Evolutionary conservation across 192 early-diverging fungal species (phyloP).

Genomic region (Entomortierella chlamydospora): DNA sequence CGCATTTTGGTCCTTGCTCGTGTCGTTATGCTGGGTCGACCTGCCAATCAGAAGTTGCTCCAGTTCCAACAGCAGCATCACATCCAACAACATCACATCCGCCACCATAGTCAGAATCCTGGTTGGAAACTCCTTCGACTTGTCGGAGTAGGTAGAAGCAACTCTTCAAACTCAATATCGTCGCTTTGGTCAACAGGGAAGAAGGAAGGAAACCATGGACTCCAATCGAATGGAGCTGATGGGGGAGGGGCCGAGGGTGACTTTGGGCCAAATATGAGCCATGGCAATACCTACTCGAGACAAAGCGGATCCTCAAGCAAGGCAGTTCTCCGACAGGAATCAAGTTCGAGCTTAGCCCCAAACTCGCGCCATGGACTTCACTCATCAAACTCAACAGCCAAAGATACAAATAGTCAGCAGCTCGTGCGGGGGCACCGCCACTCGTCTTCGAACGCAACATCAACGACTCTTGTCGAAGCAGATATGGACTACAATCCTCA

Average conservation of each 20-base stretch:
- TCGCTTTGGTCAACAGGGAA: constrained; percentile 39
- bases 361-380: constrained; percentile 6
- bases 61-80: constrained; percentile 42
- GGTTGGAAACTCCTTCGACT: constrained; percentile 49
- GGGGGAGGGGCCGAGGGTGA: constrained; percentile 35
- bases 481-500: constrained; percentile 47
- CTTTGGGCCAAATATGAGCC: constrained; percentile 21
- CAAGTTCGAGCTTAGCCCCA: constrained; percentile 24
- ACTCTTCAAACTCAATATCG: constrained; percentile 43
- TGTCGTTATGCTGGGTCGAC: constrained; percentile 50
- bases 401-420: not conserved
- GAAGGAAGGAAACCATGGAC: constrained; percentile 5
- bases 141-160: constrained; percentile 31
- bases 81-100: constrained; percentile 28
- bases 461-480: not conserved
- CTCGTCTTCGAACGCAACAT: not conserved
- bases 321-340: constrained; percentile 6
- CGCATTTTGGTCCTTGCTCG: constrained; percentile 48
- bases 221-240: constrained; percentile 38
- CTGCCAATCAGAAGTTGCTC: constrained; percentile 33
- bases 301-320: constrained; percentile 8
- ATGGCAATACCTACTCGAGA: constrained; percentile 31
- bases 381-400: constrained; percentile 3
- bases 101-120: constrained; percentile 25
- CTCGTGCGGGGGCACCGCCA: constrained; percentile 2